Evolutionary conservation across 2,329 filamentous ascomycete genomes (phyloP).

Genomic region (Exserohilum turcica): DNA sequence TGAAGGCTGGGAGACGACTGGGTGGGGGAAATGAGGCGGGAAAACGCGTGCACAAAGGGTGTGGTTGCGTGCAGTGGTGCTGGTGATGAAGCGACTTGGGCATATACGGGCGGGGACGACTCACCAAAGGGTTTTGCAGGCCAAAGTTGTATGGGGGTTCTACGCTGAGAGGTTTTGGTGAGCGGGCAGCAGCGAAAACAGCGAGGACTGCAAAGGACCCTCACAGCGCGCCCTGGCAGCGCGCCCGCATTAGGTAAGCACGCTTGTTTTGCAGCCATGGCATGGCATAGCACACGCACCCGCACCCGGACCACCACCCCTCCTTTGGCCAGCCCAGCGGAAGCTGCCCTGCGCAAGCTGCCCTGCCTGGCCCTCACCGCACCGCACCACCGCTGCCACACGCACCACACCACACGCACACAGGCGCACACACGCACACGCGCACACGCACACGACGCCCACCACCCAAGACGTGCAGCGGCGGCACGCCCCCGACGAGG

Average conservation of each 20-base stretch:
- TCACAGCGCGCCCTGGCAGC: slow-evolving; percentile 5
- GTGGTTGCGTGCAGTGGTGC: slow-evolving; percentile 34
- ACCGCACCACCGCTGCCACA: slow-evolving; percentile 4
- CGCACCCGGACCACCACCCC: slow-evolving; percentile 19
- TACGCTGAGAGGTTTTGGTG: slow-evolving; percentile 10
- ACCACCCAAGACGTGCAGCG: no score
- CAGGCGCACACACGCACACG: no score
- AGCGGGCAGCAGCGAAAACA: slow-evolving; percentile 7
- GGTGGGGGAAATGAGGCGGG: slow-evolving; percentile 36
- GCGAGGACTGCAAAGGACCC: slow-evolving; percentile 10
- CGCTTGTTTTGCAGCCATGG: slow-evolving; percentile 20
- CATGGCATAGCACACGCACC: no score
- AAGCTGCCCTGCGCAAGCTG: slow-evolving; percentile 19
- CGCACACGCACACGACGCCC: no score
- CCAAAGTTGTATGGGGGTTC: slow-evolving; percentile 30
- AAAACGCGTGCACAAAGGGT: slow-evolving; percentile 42
- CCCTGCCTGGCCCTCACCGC: slow-evolving; percentile 23
- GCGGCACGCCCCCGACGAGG: no score
- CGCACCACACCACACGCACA: no score
- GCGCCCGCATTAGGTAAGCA: slow-evolving; percentile 9
- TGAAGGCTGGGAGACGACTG: slow-evolving; percentile 30
- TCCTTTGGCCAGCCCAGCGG: slow-evolving; percentile 18
- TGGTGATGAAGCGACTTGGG: slow-evolving; percentile 21
- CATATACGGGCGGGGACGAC: slow-evolving; percentile 40
- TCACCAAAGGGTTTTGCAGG: slow-evolving; percentile 40